A percentile compares a stretch with the other conserved stretches of the same genome.
Conservation (phyloP, 2,329 filamentous ascomycete species). For the Trichophyton rubrum region DNA sequence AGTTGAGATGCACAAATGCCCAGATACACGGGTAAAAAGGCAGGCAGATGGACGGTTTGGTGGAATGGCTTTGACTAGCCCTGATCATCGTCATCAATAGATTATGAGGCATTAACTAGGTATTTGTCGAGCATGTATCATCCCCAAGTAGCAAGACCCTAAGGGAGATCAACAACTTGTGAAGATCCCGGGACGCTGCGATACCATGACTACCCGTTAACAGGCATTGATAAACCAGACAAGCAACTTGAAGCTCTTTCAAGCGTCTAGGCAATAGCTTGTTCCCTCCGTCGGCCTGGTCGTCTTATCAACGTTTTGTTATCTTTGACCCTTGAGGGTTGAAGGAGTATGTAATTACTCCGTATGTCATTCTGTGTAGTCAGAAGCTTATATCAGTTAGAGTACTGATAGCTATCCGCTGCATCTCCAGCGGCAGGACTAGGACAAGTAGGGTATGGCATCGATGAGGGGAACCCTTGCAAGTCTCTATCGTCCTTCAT, state of each 20-base stretch:
- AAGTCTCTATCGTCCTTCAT: not conserved
- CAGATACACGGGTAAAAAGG: not conserved
- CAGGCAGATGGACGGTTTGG: not conserved
- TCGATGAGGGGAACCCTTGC: not conserved
- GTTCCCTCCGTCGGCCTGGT: not conserved
- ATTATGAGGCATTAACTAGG: not conserved
- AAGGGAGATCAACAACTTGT: not conserved
- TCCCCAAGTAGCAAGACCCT: not conserved
- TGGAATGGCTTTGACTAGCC: not conserved
- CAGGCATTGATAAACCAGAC: not conserved
- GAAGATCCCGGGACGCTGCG: not conserved
- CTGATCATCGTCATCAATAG: not conserved
- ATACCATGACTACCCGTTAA: not conserved
- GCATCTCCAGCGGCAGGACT: not conserved
- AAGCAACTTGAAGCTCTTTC: not conserved
- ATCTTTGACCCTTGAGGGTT: not conserved
- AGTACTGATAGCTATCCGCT: constrained; percentile 1
- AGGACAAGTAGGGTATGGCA: not conserved
- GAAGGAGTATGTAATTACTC: not conserved
- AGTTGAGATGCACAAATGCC: not conserved
- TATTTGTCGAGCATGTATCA: not conserved
- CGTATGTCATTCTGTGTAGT: not conserved
- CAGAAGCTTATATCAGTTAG: constrained; percentile 1
- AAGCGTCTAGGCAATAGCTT: not conserved
- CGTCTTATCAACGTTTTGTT: not conserved